Evolutionary conservation across 2,329 filamentous ascomycete genomes (phyloP).

Genomic region (Xylariomycetidae sp.): DNA sequence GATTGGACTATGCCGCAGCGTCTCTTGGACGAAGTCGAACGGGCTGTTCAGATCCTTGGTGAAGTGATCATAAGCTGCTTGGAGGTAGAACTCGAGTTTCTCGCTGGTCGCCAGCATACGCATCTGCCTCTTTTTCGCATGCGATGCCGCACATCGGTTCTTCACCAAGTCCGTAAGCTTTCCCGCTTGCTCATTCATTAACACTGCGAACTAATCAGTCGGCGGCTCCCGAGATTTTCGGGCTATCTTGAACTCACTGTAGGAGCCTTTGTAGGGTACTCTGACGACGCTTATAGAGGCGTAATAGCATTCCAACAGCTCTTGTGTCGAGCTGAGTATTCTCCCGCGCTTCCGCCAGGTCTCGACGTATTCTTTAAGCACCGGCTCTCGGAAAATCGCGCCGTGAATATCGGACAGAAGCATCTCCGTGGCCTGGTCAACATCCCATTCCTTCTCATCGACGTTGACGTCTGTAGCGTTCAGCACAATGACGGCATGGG

Average conservation of each 20-base stretch:
- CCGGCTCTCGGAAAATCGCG: constrained; percentile 26
- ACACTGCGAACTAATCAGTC: constrained; percentile 25
- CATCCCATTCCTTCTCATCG: constrained; percentile 37
- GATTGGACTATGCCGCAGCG: constrained; percentile 25
- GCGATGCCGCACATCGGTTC: constrained; percentile 33
- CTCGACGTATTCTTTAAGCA: constrained; percentile 33
- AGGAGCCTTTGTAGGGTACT: constrained; percentile 35
- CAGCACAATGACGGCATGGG: constrained; percentile 48
- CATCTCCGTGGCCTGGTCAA: constrained; percentile 30
- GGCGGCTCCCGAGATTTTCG: background rate
- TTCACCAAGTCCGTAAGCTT: constrained; percentile 39
- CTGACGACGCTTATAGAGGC: constrained; percentile 41
- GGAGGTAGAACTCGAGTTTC: constrained; percentile 25
- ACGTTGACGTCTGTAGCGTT: constrained; percentile 37
- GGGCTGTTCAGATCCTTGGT: constrained; percentile 25
- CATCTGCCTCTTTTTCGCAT: constrained; percentile 34
- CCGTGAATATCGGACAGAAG: constrained; percentile 30
- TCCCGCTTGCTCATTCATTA: constrained; percentile 42
- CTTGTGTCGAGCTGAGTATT: constrained; percentile 35
- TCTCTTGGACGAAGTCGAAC: constrained; percentile 28
- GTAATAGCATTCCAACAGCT: constrained; percentile 45
- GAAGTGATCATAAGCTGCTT: constrained; percentile 28
- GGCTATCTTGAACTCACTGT: constrained; percentile 17
- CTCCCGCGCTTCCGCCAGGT: constrained; percentile 36
- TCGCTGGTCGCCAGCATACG: constrained; percentile 29